These are phyloP conservation scores for Neurospora terricola DNA, from an alignment of 495 filamentous ascomycete species.

Conservation along the genomic window DNA sequence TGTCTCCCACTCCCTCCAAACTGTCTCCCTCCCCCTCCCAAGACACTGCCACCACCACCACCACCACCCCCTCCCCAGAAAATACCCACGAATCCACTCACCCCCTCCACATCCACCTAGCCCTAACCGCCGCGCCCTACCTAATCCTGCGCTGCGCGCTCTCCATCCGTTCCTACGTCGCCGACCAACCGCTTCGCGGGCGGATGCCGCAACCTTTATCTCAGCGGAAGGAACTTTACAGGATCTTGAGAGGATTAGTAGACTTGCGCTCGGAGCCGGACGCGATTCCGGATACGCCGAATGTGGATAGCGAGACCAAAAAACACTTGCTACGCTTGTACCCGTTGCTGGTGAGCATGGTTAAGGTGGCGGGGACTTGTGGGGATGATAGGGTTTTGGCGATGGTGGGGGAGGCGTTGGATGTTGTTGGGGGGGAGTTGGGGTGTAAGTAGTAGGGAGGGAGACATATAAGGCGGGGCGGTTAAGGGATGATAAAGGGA, in stretches of 20 bases:
- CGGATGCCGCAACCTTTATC: slow-evolving; percentile 83
- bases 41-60: slow-evolving; percentile 8
- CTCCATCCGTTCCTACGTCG: slow-evolving; percentile 70
- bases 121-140: slow-evolving; percentile 69
- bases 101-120: slow-evolving; percentile 46
- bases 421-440: slow-evolving; percentile 58
- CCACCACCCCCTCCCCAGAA: slow-evolving; percentile 5
- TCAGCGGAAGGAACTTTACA: slow-evolving; percentile 67
- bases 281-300: slow-evolving; percentile 55
- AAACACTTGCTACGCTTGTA: slow-evolving; percentile 79
- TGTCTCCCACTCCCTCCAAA: slow-evolving; percentile 9
- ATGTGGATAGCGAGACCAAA: slow-evolving; percentile 40
- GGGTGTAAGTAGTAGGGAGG: slow-evolving; percentile 27
- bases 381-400: slow-evolving; percentile 51
- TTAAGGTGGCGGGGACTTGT: slow-evolving; percentile 56
- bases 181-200: slow-evolving; percentile 86
- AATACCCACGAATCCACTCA: slow-evolving; percentile 9
- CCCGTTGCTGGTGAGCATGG: slow-evolving; percentile 62
- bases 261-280: slow-evolving; percentile 58
- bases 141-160: slow-evolving; percentile 74
- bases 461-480: no score
- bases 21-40: slow-evolving; percentile 18
- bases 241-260: slow-evolving; percentile 55
- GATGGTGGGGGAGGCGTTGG: slow-evolving; percentile 48
- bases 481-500: no score